Evolutionary conservation across 306 rosid species (phyloP), one percentile per base, ranked within the genome.

Genomic region (Pterocarpus santalinus): DNA sequence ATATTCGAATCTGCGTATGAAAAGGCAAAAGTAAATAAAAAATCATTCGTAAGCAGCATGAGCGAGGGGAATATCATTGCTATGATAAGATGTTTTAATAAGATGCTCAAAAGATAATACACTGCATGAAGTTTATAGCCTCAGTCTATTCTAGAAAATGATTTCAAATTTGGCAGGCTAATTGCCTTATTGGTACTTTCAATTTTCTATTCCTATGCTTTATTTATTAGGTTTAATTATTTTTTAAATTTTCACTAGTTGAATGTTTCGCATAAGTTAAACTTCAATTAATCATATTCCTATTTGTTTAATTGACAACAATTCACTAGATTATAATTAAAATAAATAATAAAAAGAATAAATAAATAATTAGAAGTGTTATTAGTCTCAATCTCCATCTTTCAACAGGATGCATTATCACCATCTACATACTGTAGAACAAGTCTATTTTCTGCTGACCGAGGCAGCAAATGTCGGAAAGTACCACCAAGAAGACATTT

Each of bases 1-100:
- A 92, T 75, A 95, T 80, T 81, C 94, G 88, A 67, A 95, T 43
- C 98, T 92, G 95, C 74, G 38, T n/a, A 82, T 43, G 30, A 79
- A 51, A 73, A 74, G 53, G 10, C 62, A 83, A 57, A 38, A 64
- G 71, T 15, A 56, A 83, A 68, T 55, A 76, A 35, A 47, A 39
- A 14, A n/a, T 1, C 35, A 14, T 15, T 38, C 53, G 43, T 17
- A 10, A 43, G 58, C 63, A 33, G 17, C 5, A 79, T 1, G 33
- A 47, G 12, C 1, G 2, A 10, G 47, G 47, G 47, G 44, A 10
- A 43, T 22, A 22, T 22, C 28, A 22, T 22, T 22, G 28, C 28
- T 22, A 22, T 5, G 47, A 43, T 43, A 43, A 61, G 38, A 67
- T 67, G 44, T 4, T 68, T 35, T 22, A 33, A 51, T 14, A 62